A percentile compares a stretch with the other conserved stretches of the same genome.
Evolutionary conservation across 2,329 filamentous ascomycete genomes (phyloP).

Genomic region (Penicillium griseofulvum): DNA sequence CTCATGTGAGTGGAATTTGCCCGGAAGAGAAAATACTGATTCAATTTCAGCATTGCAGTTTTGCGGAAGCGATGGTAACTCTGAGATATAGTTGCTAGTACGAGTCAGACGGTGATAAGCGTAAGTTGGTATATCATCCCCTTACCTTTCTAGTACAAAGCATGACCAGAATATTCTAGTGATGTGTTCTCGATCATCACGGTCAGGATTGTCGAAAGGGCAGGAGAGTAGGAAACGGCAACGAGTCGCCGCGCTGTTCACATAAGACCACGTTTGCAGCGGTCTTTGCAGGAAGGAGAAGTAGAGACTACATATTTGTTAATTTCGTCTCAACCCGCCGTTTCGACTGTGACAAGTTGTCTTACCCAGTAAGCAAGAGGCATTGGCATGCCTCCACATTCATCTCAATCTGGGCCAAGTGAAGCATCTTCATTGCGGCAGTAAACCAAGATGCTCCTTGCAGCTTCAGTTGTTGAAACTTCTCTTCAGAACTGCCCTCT

Average conservation of each 20-base stretch:
- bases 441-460: conserved; percentile 7
- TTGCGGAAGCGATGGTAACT: conserved; percentile 8
- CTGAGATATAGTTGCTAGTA: conserved; percentile 8
- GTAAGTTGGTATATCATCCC: background rate
- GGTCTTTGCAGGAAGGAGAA: conserved; percentile 12
- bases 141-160: conserved; percentile 11
- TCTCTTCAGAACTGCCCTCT: background rate
- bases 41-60: conserved; percentile 9
- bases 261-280: conserved; percentile 10
- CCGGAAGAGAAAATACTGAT: conserved; percentile 6
- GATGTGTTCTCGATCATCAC: conserved; percentile 5
- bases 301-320: background rate
- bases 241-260: conserved; percentile 6
- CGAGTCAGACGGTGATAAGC: background rate
- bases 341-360: background rate
- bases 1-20: conserved; percentile 7
- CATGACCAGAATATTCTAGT: conserved; percentile 11
- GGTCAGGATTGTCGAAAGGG: conserved; percentile 1
- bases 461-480: conserved; percentile 2
- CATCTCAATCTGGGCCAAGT: conserved; percentile 11
- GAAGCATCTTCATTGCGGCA: conserved; percentile 9
- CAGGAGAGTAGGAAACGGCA: conserved; percentile 8
- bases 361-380: conserved; percentile 8
- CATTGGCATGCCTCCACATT: conserved; percentile 9
- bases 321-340: background rate